These are phyloP conservation scores for Phoenix roebelenii DNA, from an alignment of 176 grass and related monocot species.

Conservation along the genomic window DNA sequence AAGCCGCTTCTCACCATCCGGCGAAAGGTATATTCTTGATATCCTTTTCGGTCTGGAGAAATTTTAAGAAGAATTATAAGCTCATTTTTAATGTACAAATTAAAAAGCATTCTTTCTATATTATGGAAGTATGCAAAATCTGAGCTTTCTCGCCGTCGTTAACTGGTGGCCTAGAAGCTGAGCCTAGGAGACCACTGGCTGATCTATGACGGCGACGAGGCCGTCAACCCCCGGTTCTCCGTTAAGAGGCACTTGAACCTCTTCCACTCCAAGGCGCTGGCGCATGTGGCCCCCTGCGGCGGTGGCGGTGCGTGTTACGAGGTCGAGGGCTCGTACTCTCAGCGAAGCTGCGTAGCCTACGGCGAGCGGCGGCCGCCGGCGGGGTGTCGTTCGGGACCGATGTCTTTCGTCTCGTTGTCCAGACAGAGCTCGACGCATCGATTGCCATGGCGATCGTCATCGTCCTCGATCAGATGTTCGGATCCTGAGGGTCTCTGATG, in stretches of 20 bases:
- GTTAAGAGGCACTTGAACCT: slow-evolving; percentile 15
- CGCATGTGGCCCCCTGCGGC: slow-evolving; percentile 21
- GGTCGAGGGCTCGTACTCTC: slow-evolving; percentile 59
- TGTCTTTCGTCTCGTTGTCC: slow-evolving; percentile 17
- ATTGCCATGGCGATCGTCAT: slow-evolving; percentile 67
- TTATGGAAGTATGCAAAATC: no score
- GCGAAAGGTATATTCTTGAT: slow-evolving; percentile 28
- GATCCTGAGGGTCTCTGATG: slow-evolving; percentile 19
- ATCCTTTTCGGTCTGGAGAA: no score
- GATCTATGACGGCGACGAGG: slow-evolving; percentile 22
- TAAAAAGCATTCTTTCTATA: no score
- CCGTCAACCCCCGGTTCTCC: slow-evolving; percentile 1
- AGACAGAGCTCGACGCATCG: slow-evolving; percentile 17
- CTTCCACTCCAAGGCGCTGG: slow-evolving; percentile 29
- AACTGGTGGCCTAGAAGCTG: no score
- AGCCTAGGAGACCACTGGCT: slow-evolving; percentile 1
- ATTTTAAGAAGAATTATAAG: no score
- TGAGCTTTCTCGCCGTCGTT: no score
- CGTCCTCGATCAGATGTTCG: slow-evolving; percentile 69
- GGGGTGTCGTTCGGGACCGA: slow-evolving; percentile 15
- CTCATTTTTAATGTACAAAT: no score
- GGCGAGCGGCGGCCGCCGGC: slow-evolving; percentile 22
- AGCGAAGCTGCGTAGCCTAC: slow-evolving; percentile 36
- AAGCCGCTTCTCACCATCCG: slow-evolving; percentile 39
- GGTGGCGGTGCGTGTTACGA: slow-evolving; percentile 12